Evolutionary conservation across 1,284 basidiomycete genomes (phyloP).

Genomic region (Pascua guehoae): DNA sequence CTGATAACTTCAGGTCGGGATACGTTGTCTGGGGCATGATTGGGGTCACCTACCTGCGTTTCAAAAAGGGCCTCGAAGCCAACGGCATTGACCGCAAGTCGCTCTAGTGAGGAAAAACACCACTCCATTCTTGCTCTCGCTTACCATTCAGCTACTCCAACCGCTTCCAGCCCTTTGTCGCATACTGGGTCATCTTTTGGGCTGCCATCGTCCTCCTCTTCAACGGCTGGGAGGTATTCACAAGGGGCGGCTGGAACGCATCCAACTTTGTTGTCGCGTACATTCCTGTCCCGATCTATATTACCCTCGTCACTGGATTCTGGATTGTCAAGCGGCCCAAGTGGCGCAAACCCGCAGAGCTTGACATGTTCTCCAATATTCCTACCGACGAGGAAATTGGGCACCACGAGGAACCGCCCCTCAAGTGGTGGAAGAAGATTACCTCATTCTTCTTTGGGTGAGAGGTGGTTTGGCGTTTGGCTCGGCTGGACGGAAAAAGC

Average conservation of each 20-base stretch:
- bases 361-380: conserved; percentile 79
- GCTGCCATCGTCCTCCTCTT: conserved; percentile 21
- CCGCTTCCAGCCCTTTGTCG: conserved; percentile 21
- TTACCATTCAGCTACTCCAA: conserved; percentile 1
- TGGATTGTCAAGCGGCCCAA: conserved; percentile 51
- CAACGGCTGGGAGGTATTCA: conserved; percentile 29
- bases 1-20: not conserved
- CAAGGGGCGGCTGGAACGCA: conserved; percentile 33
- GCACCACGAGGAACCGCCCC: conserved; percentile 55
- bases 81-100: conserved; percentile 25
- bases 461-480: too few relatives aligned
- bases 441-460: too few relatives aligned
- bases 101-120: conserved; percentile 8
- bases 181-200: conserved; percentile 25
- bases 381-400: conserved; percentile 61
- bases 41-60: conserved; percentile 29
- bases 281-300: conserved; percentile 22
- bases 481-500: too few relatives aligned
- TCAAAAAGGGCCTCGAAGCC: conserved; percentile 25
- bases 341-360: conserved; percentile 57
- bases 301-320: conserved; percentile 11
- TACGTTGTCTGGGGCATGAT: conserved; percentile 23
- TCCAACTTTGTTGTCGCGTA: conserved; percentile 25
- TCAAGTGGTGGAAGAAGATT: too few relatives aligned
- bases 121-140: conserved; percentile 10